Evolutionary conservation across 257 asterid genomes (phyloP).

Genomic region (Solanum boliviense): DNA sequence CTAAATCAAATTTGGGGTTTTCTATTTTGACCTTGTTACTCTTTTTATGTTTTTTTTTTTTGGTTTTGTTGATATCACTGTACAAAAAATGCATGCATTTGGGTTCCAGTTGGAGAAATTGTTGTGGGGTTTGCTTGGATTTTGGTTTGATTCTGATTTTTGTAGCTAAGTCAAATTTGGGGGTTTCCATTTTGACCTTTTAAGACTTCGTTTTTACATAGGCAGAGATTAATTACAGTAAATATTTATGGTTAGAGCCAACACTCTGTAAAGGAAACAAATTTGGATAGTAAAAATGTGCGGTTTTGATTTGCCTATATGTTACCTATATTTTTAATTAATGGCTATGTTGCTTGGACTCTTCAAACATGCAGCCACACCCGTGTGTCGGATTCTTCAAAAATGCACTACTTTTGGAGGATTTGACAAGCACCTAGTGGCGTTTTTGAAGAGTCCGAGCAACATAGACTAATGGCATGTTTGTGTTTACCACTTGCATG

Average conservation of each 20-base stretch:
- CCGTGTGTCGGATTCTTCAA: not conserved
- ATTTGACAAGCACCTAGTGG: not conserved
- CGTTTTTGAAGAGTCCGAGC: not conserved
- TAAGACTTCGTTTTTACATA: not conserved
- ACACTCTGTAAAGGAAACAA: conserved; percentile 20
- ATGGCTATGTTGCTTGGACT: not conserved
- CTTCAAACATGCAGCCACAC: not conserved
- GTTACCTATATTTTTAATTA: not conserved
- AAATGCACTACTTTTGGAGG: not conserved
- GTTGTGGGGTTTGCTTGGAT: conserved; percentile 24
- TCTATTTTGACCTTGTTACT: not conserved
- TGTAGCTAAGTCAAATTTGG: conserved; percentile 11
- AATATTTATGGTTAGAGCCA: not conserved
- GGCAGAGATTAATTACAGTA: not conserved
- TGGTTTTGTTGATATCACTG: not conserved
- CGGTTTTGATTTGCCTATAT: not conserved
- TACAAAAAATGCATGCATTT: conserved; percentile 18
- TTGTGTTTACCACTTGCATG: not conserved
- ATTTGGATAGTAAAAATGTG: conserved; percentile 45
- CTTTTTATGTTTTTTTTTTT: not conserved
- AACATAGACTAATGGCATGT: not conserved
- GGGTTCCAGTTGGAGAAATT: conserved; percentile 3
- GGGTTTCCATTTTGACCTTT: conserved; percentile 10
- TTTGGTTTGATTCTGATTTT: conserved; percentile 19
- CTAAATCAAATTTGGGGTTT: conserved; percentile 25